phyloP scores from a whole-genome alignment of 805 yeast species.

The Kazachstania martiniae region DNA sequence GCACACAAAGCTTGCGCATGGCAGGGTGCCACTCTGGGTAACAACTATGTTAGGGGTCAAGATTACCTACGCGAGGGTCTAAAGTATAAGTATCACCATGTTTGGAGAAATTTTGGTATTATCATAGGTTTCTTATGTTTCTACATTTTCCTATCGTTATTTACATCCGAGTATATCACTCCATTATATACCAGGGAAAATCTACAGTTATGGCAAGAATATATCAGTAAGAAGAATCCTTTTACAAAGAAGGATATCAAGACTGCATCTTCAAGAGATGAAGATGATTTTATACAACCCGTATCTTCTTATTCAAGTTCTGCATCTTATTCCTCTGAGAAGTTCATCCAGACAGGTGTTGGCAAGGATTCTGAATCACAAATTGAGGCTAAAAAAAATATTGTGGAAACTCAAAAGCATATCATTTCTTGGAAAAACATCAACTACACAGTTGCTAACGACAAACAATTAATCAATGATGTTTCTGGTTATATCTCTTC shows the following conservation, averaged over 20 bases:
- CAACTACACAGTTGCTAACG: slow-evolving; percentile 36
- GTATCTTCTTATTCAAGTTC: background rate
- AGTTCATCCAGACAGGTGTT: too few species aligned
- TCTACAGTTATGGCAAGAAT: slow-evolving; percentile 4
- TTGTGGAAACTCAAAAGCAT: slow-evolving; percentile 28
- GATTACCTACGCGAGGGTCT: slow-evolving; percentile 38
- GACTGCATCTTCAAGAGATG: background rate
- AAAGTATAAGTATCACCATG: slow-evolving; percentile 43
- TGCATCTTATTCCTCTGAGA: background rate
- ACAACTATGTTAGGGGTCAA: slow-evolving; percentile 42
- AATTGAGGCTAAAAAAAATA: background rate
- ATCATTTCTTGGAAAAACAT: slow-evolving; percentile 55
- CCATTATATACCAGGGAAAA: slow-evolving; percentile 16
- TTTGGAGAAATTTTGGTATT: slow-evolving; percentile 74
- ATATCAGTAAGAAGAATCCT: background rate
- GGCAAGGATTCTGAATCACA: background rate
- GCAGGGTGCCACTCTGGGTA: slow-evolving; percentile 50
- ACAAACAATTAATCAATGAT: slow-evolving; percentile 30
- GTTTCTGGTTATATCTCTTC: slow-evolving; percentile 61
- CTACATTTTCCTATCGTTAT: slow-evolving; percentile 22
- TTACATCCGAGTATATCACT: slow-evolving; percentile 25
- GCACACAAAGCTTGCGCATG: slow-evolving; percentile 42
- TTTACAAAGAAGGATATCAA: background rate
- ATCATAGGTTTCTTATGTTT: slow-evolving; percentile 39
- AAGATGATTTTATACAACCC: too few species aligned